A percentile compares a stretch with the other conserved stretches of the same genome.
These are phyloP conservation scores for Suhomyces chickasaworum DNA, from an alignment of 1,139 yeast genomes.

Conservation along the genomic window DNA sequence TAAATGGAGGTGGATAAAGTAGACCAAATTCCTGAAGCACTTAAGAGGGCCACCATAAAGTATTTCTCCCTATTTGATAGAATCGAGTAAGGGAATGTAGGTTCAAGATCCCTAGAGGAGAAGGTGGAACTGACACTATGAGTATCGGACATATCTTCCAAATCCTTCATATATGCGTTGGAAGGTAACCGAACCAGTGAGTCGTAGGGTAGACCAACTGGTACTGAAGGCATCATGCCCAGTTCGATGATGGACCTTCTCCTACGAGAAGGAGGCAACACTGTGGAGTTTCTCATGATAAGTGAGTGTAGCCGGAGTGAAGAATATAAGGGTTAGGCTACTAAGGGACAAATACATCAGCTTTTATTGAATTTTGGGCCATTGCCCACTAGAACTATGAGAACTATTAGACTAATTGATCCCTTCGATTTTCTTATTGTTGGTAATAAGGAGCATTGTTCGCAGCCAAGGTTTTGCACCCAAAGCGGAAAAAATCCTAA, in stretches of 20 bases:
- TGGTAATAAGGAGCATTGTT: constrained; percentile 6
- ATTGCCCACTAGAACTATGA: not conserved
- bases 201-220: not conserved
- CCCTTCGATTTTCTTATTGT: constrained; percentile 7
- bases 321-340: not conserved
- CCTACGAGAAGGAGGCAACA: not conserved
- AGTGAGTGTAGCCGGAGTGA: no score
- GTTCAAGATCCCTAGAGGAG: not conserved
- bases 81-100: constrained; percentile 18
- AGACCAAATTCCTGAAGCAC: constrained; percentile 53
- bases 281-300: not conserved
- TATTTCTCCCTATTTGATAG: constrained; percentile 22
- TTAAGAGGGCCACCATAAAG: constrained; percentile 23
- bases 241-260: constrained; percentile 5
- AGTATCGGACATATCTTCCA: constrained; percentile 3
- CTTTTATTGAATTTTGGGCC: constrained; percentile 1
- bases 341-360: not conserved
- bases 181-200: not conserved
- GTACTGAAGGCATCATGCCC: constrained; percentile 5
- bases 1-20: constrained; percentile 71
- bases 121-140: not conserved
- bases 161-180: not conserved
- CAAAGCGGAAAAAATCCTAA: constrained; percentile 10
- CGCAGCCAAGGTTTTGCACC: constrained; percentile 10
- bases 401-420: not conserved